Base-by-base conservation (phyloP, 2,329 filamentous ascomycete species). In the Botrytis porri region DNA sequence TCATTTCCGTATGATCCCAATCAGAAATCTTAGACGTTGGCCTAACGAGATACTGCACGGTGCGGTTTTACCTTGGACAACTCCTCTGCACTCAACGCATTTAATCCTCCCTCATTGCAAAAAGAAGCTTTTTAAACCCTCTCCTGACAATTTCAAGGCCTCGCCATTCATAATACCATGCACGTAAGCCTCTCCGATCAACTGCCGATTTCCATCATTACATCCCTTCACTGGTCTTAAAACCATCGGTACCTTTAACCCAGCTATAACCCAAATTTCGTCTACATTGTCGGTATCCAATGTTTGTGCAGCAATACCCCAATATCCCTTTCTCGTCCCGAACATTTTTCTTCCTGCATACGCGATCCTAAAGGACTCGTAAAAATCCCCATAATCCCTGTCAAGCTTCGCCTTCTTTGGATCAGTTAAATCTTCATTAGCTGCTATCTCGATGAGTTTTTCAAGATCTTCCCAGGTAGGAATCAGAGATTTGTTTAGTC, bases 301-400 rank as follows among this genome's bases (percentile, higher is more conserved):
- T 10, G 57, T 41, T 59, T 73, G 71, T 10, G 71, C 59, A 20
- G 45, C 71, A 25, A 70, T 70, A 25, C 71, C 71, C 43, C 41
- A 63, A 70, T 43, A 70, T 14, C 71, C 66, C 18, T 59, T 70
- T 10, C 5, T 14, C 1, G 71, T 73, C 5, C 45, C 32, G 14
- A 73, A 73, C 9, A 75, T 54, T 37, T 65, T 73, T 54, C 74
- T 73, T 10, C 74, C 73, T 7, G 51, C 54, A 73, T 75, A 75
- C 1, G 71, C 71, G 4, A 61, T 29, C 10, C 73, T 43, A 22
- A 73, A 75, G 22, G 67, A 64, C 29, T 71, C 73, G 48, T 70
- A 57, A 8, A 70, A 61, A 48, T 75, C 65, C 22, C 45, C 35
- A 14, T 72, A 75, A 66, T 65, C 63, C 14, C 39, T 61, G 16